Percentiles rank a stretch among this genome's conserved stretches.
phyloP scores from a whole-genome alignment of 345 rosid species.

The Rhodamnia argentea region DNA sequence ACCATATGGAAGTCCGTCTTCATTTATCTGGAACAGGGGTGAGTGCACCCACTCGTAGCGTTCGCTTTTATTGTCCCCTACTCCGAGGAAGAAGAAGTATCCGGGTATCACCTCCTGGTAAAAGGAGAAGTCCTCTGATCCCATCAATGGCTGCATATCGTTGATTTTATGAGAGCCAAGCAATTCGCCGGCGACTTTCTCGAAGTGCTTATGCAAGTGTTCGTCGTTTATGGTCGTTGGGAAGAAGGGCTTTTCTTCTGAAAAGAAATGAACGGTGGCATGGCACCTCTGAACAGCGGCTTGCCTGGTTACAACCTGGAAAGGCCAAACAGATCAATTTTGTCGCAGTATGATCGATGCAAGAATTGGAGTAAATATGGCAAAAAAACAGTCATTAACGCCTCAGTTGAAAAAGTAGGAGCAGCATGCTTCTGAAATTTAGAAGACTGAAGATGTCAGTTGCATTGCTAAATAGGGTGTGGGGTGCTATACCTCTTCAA shows the following conservation, averaged over 20 bases:
- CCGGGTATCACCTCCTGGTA: conserved; percentile 76
- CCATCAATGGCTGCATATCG: conserved; percentile 67
- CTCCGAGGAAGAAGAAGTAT: conserved; percentile 56
- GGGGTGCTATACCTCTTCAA: conserved; percentile 45
- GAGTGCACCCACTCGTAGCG: conserved; percentile 35
- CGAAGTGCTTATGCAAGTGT: conserved; percentile 43
- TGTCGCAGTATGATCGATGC: neutral
- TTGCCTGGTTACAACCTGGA: conserved; percentile 79
- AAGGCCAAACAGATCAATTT: neutral
- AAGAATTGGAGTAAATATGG: neutral
- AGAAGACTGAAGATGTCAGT: neutral
- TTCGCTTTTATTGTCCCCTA: conserved; percentile 34
- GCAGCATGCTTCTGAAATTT: neutral
- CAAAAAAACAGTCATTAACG: neutral
- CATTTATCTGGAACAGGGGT: conserved; percentile 54
- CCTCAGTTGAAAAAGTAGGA: neutral
- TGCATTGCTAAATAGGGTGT: neutral
- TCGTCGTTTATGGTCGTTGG: conserved; percentile 64
- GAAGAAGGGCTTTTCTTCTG: conserved; percentile 34
- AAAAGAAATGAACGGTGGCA: conserved; percentile 46
- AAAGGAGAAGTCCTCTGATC: conserved; percentile 85
- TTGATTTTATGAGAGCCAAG: conserved; percentile 43
- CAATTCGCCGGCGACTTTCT: conserved; percentile 44
- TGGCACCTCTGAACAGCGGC: conserved; percentile 83
- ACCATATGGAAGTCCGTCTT: conserved; percentile 71